Evolutionary conservation across 371 early-diverging fungal species (phyloP), one percentile per base, ranked within the genome.

Genomic region (Mucor indicus): DNA sequence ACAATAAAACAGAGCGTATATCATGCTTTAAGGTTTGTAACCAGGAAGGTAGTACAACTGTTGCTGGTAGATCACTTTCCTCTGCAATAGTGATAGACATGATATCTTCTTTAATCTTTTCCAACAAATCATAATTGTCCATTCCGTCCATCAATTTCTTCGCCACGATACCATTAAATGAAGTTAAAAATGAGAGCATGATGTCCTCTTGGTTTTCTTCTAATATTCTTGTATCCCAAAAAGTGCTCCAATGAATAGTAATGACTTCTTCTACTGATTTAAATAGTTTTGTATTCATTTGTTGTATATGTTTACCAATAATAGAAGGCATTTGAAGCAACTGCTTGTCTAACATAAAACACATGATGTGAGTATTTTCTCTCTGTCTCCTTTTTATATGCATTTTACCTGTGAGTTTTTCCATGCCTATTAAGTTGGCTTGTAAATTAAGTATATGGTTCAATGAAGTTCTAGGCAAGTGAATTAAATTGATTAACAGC

Each of bases 401-500:
- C 17, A 13, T 21, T 33, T 57, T 62, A 62, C 62, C 45, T 44
- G 48, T 22, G 10, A 57, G n/a, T 12, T 30, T 5, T 10, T 49
- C 30, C 4, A 62, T 24, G 10, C 53, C 50, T n/a, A 62, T 24
- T 11, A 29, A 30, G 9, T 40, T 21, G 9, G 54, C 58, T 48
- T 58, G 54, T 20, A 21, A 19, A 5, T 36, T 10, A 6, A 60
- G 31, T 13, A 44, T 19, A 15, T 20, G 13, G 9, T 54, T 37
- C 13, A 40, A 24, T 15, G 32, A 29, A 12, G 38, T 44, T 39
- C 27, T 46, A 37, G 46, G 45, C n/a, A 46, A 15, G 33, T 66
- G 64, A n/a, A 60, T 57, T 13, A 71, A 31, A 27, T 49, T 46
- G 7, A 67, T 32, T 8, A 72, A 39, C 4, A 67, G 32, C 4